Evolutionary conservation across 1,139 yeast species (phyloP).

Genomic region (Geotrichum citri-aurantii): DNA sequence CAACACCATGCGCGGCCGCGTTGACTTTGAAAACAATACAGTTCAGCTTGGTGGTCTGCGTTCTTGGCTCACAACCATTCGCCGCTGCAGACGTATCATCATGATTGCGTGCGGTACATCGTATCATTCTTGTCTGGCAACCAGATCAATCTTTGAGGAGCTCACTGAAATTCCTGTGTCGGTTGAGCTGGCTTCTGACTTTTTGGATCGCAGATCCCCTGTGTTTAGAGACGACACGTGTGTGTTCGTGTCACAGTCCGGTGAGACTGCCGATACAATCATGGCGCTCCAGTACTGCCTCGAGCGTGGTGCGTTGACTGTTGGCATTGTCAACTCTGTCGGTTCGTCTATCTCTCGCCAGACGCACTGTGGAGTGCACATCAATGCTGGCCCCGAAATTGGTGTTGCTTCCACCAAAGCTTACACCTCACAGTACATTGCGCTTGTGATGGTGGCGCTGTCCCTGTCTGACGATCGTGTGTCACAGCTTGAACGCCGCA

Average conservation of each 20-base stretch:
- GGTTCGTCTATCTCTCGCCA: slow-evolving; percentile 95
- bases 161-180: slow-evolving; percentile 93
- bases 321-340: slow-evolving; percentile 91
- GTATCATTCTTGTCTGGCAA: slow-evolving; percentile 95
- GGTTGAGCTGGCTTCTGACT: slow-evolving; percentile 96
- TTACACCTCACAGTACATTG: slow-evolving; percentile 97
- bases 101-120: slow-evolving; percentile 99
- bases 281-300: slow-evolving; percentile 92
- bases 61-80: slow-evolving; percentile 76
- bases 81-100: slow-evolving; percentile 91
- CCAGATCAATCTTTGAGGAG: slow-evolving; percentile 94
- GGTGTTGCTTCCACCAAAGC: slow-evolving; percentile 99
- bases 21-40: slow-evolving; percentile 74
- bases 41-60: slow-evolving; percentile 89
- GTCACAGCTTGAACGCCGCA: slow-evolving; percentile 68
- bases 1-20: slow-evolving; percentile 99
- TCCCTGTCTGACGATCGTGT: slow-evolving; percentile 88
- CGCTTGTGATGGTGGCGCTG: slow-evolving; percentile 93
- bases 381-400: slow-evolving; percentile 98
- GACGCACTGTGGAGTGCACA: slow-evolving; percentile 99
- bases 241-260: slow-evolving; percentile 96
- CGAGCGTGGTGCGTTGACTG: slow-evolving; percentile 95
- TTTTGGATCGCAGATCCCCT: slow-evolving; percentile 90
- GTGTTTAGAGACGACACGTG: slow-evolving; percentile 98
- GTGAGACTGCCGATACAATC: slow-evolving; percentile 98